Evolutionary conservation across 441 rosid species (phyloP).

Genomic region (Bocquillonia castaneifolia): DNA sequence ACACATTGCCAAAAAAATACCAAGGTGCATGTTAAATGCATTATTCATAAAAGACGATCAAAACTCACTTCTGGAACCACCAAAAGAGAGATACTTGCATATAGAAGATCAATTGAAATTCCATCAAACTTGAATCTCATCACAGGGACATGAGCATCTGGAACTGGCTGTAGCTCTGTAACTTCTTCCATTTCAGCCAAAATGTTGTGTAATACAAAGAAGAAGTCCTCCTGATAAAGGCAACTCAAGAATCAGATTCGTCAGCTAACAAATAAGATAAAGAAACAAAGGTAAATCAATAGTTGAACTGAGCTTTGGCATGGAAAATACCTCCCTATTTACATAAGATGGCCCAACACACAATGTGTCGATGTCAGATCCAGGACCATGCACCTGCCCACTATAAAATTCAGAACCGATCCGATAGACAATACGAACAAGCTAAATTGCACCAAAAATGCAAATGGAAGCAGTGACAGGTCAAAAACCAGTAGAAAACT

Average conservation of each 20-base stretch:
- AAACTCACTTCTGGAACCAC: constrained; percentile 56
- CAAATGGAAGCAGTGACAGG: background rate
- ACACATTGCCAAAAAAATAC: background rate
- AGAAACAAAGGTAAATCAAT: constrained; percentile 5
- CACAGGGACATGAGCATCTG: constrained; percentile 78
- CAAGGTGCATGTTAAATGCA: background rate
- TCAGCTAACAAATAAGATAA: background rate
- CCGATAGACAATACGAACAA: background rate
- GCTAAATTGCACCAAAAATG: background rate
- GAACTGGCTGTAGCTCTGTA: constrained; percentile 62
- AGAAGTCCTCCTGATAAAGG: constrained; percentile 51
- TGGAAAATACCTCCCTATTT: constrained; percentile 48
- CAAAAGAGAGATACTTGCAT: constrained; percentile 49
- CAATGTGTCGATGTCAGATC: constrained; percentile 59
- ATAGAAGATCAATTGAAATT: constrained; percentile 62
- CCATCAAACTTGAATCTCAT: constrained; percentile 70
- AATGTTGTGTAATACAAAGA: constrained; percentile 44
- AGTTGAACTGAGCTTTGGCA: background rate
- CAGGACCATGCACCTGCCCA: constrained; percentile 66
- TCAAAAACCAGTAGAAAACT: too few relatives aligned
- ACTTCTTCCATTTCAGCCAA: constrained; percentile 59
- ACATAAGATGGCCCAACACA: constrained; percentile 74
- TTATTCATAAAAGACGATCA: background rate
- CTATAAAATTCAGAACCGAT: constrained; percentile 3
- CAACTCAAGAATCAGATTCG: constrained; percentile 1